Evolutionary conservation across 2,329 filamentous ascomycete species (phyloP).

Genomic region (Colletotrichum sp.): DNA sequence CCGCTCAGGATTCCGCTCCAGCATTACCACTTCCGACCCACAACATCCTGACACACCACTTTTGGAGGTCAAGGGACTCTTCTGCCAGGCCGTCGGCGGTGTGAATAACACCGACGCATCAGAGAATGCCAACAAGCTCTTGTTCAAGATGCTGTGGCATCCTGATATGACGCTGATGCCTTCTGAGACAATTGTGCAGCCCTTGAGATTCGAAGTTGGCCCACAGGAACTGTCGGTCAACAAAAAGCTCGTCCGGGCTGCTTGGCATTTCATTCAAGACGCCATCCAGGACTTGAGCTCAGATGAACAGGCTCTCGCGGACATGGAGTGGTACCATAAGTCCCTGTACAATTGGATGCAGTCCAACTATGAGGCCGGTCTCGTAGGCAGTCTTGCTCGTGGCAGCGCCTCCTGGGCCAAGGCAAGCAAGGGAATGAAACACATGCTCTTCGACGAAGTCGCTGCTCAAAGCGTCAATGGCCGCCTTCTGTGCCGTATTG

Average conservation of each 20-base stretch:
- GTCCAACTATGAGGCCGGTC: neutral
- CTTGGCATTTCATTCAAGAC: constrained; percentile 5
- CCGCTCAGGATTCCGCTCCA: neutral
- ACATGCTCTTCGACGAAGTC: constrained; percentile 14
- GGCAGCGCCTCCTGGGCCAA: neutral
- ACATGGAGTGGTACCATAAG: constrained; percentile 13
- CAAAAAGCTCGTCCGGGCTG: neutral
- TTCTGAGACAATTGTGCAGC: neutral
- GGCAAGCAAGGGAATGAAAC: constrained; percentile 1
- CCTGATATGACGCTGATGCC: constrained; percentile 8
- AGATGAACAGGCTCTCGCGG: neutral
- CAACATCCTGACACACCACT: neutral
- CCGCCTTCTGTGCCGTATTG: neutral
- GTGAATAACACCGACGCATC: too few species aligned
- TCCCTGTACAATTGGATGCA: constrained; percentile 5
- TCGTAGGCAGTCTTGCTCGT: neutral
- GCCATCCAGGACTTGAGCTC: neutral
- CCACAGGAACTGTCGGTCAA: neutral
- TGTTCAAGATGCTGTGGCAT: constrained; percentile 12
- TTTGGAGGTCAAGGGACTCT: neutral
- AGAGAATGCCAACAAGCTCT: neutral
- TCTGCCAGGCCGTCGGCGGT: neutral
- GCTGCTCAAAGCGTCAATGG: neutral
- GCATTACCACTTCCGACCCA: neutral
- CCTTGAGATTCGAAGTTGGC: neutral